A percentile compares a stretch with the other conserved stretches of the same genome.
These are phyloP conservation scores for Exophiala calicioides DNA, from an alignment of 2,329 filamentous ascomycete genomes.

Conservation along the genomic window DNA sequence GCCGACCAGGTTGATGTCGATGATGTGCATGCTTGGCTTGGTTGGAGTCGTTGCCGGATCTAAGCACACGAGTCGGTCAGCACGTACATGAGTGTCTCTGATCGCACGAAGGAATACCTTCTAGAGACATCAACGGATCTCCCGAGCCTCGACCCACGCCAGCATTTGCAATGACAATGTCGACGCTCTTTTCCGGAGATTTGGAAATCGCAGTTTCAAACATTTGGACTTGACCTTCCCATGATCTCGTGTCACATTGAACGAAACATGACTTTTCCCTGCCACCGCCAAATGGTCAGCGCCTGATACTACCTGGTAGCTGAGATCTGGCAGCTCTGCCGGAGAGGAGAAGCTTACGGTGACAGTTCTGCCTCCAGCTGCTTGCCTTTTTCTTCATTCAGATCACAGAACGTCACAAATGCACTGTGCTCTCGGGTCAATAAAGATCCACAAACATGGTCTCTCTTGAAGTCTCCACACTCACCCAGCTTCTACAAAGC, in stretches of 20 bases:
- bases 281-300: background rate
- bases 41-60: slow-evolving; percentile 42
- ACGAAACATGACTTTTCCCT: slow-evolving; percentile 8
- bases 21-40: slow-evolving; percentile 20
- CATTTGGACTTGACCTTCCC: slow-evolving; percentile 45
- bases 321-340: no score
- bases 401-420: slow-evolving; percentile 44
- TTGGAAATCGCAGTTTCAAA: slow-evolving; percentile 43
- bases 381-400: slow-evolving; percentile 17
- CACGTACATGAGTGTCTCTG: slow-evolving; percentile 8
- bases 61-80: slow-evolving; percentile 43
- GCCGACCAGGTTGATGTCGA: slow-evolving; percentile 27
- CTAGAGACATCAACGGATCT: slow-evolving; percentile 16
- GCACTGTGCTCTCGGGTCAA: slow-evolving; percentile 24
- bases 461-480: background rate
- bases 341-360: no score
- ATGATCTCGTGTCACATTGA: slow-evolving; percentile 28
- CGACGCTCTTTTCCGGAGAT: slow-evolving; percentile 44
- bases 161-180: slow-evolving; percentile 54
- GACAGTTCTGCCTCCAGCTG: slow-evolving; percentile 11
- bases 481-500: slow-evolving; percentile 39
- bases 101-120: slow-evolving; percentile 1
- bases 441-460: background rate
- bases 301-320: no score
- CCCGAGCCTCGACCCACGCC: slow-evolving; percentile 38